Base-by-base conservation (phyloP, 176 grass and related monocot genomes). In the Musa itinerans region DNA sequence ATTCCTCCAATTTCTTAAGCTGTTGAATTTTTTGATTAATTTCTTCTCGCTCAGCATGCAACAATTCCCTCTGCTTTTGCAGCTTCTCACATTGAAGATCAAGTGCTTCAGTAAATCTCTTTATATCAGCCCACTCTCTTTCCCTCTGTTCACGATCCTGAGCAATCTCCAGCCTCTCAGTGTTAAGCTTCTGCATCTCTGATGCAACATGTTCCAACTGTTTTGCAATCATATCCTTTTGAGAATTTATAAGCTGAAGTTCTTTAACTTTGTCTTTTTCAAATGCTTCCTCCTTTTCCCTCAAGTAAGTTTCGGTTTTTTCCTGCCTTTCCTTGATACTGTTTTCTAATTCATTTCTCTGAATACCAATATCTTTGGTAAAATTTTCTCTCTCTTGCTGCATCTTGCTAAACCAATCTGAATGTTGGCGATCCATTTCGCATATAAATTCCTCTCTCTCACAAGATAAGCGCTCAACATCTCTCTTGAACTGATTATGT, bases 141-240 rank as follows among this genome's bases (percentile, higher is more conserved):
- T 89, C 95, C 69, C 95, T 93, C 76, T 79, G 83, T 55, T 88
- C 80, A 77, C 88, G 75, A 62, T 94, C 90, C 55, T 84, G 24
- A 50, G 76, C 72, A 77, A 92, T 89, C 71, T 87, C 88, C 65
- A 81, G 86, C 76, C 95, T 87, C 83, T 99, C 95, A 69, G 89
- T 87, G 75, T 91, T 81, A 76, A 99, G 84, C 78, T 94, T 99
- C 77, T 89, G 86, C 74, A 94, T 69, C 77, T 94, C 95, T 78
- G 74, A 63, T 5, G 68, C 85, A 52, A 87, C 87, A 77, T 89
- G 83, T 48, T 94, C 83, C 11, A 92, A 69, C 76, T 89, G 79
- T 76, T 85, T 84, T 20, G 20, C 80, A 58, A 92, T 85, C 9
- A 27, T 49, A 78, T 87, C 88, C 81, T 94, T 99, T 69, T 94